Percentiles rank a stretch among this genome's conserved stretches.
These are phyloP conservation scores for Wickerhamomyces ciferrii DNA, from an alignment of 805 yeast species.

Conservation along the genomic window DNA sequence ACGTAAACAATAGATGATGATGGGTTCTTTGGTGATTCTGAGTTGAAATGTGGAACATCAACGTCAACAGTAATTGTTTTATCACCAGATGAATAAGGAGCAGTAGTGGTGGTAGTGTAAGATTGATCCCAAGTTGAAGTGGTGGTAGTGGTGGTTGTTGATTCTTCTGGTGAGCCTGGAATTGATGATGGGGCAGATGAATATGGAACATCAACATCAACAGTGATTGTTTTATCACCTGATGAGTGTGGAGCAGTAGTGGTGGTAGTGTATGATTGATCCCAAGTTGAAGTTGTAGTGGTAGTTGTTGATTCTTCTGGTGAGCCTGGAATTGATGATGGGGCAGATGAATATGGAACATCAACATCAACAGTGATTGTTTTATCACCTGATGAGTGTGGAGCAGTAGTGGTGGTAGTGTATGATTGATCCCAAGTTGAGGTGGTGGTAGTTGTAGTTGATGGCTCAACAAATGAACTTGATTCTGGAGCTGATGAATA, in stretches of 20 bases:
- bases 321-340: too few relatives aligned
- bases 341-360: background rate
- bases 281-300: too few relatives aligned
- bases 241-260: background rate
- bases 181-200: background rate
- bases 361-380: conserved; percentile 1
- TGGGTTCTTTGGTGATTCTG: conserved; percentile 2
- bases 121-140: background rate
- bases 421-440: background rate
- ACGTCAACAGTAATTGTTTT: conserved; percentile 7
- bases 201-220: conserved; percentile 1
- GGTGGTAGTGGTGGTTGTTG: too few relatives aligned
- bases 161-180: too few relatives aligned
- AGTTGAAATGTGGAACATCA: conserved; percentile 7
- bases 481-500: background rate
- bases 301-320: too few relatives aligned
- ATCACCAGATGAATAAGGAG: conserved; percentile 6
- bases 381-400: conserved; percentile 1
- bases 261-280: background rate
- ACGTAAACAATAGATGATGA: conserved; percentile 1
- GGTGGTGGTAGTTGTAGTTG: background rate
- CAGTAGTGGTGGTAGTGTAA: conserved; percentile 9
- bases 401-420: background rate
- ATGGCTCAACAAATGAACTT: conserved; percentile 1
- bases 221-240: conserved; percentile 1